A percentile compares a stretch with the other conserved stretches of the same genome.
Conservation (phyloP, 106 monocot genomes). For the Cymbidium sinense region DNA sequence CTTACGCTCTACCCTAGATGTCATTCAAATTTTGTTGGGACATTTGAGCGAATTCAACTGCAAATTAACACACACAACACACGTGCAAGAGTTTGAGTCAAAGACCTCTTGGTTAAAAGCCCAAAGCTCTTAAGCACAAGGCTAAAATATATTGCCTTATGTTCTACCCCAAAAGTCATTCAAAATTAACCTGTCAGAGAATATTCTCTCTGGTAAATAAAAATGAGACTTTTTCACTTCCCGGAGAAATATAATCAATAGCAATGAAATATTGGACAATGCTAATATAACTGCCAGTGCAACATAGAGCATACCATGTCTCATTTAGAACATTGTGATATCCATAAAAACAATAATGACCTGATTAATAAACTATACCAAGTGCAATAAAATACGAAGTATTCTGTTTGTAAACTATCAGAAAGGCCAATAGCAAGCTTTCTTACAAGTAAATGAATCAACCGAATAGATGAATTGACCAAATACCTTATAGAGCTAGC, state of each 20-base stretch:
- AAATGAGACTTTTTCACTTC: not conserved
- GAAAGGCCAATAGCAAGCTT: not conserved
- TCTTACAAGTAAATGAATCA: not conserved
- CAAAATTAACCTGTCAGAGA: not conserved
- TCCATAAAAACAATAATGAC: not conserved
- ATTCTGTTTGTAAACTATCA: not conserved
- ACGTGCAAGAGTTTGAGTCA: no score
- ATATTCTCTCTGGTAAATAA: not conserved
- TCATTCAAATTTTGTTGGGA: no score
- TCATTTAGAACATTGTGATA: not conserved
- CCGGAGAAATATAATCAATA: not conserved
- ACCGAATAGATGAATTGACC: not conserved
- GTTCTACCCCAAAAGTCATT: not conserved
- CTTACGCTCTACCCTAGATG: not conserved
- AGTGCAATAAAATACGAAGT: not conserved
- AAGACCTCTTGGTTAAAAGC: no score
- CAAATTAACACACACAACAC: no score
- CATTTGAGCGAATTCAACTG: no score
- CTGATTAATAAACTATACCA: not conserved
- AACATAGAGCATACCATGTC: not conserved
- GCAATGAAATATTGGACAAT: not conserved
- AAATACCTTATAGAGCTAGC: slow-evolving; percentile 76
- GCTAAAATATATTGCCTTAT: not conserved
- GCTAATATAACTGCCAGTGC: not conserved
- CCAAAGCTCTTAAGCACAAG: no score